phyloP scores from a whole-genome alignment of 2,329 filamentous ascomycete genomes.

The Aspergillus latus region DNA sequence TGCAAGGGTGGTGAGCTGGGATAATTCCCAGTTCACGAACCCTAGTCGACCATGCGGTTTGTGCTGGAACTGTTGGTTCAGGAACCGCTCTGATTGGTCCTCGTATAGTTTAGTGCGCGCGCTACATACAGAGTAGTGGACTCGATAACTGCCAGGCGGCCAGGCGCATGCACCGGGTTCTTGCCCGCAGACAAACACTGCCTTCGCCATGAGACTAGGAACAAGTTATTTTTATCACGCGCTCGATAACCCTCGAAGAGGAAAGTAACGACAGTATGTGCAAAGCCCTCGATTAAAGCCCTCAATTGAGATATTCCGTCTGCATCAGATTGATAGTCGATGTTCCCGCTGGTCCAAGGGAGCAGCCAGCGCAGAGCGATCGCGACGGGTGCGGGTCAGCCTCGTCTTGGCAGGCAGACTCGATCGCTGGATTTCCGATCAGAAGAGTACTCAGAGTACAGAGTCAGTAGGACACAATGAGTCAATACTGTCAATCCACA shows the following conservation, averaged over 20 bases:
- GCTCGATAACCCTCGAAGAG: too few relatives aligned
- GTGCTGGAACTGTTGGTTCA: not conserved
- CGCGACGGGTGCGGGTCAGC: slow-evolving; percentile 2
- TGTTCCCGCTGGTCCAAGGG: not conserved
- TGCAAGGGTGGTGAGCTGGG: not conserved
- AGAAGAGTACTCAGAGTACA: not conserved
- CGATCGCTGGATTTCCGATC: slow-evolving; percentile 5
- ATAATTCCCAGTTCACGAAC: slow-evolving; percentile 3
- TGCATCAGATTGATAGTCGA: not conserved
- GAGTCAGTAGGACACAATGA: not conserved
- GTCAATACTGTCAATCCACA: not conserved
- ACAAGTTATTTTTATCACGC: not conserved
- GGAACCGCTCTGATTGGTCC: not conserved
- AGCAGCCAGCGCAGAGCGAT: not conserved
- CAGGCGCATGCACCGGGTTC: too few relatives aligned
- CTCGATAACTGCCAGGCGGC: not conserved
- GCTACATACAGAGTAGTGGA: not conserved
- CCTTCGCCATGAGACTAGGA: not conserved
- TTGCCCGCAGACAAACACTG: not conserved
- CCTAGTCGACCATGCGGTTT: not conserved
- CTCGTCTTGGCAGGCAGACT: slow-evolving; percentile 13
- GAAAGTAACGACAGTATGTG: too few relatives aligned
- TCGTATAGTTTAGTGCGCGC: not conserved
- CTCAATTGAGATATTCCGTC: not conserved
- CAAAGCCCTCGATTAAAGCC: too few relatives aligned